Evolutionary conservation across 2,329 filamentous ascomycete species (phyloP).

Genomic region (Xylariaceae sp.): DNA sequence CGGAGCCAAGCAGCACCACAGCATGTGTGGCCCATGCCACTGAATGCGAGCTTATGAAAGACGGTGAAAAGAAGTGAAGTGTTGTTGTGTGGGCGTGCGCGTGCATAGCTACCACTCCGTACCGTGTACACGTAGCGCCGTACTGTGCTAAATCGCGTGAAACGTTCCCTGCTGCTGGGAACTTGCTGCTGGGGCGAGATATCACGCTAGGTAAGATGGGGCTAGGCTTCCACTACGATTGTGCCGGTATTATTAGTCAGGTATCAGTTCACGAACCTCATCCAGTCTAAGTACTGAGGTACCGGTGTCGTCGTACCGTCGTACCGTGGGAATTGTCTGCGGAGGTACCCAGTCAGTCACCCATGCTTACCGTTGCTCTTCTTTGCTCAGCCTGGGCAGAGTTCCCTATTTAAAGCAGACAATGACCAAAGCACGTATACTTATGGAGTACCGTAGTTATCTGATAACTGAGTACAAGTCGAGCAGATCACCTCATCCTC

Average conservation of each 20-base stretch:
- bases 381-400: no score
- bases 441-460: no score
- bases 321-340: not conserved
- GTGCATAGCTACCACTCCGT: not conserved
- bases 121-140: not conserved
- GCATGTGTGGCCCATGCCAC: constrained; percentile 10
- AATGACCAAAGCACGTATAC: no score
- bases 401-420: no score
- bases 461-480: no score
- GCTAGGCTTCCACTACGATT: not conserved
- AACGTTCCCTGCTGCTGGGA: not conserved
- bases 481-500: not conserved
- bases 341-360: no score
- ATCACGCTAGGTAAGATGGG: not conserved
- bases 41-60: constrained; percentile 14
- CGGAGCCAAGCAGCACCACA: constrained; percentile 16
- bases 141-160: not conserved
- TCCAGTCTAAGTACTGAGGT: not conserved
- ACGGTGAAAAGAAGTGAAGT: constrained; percentile 8
- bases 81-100: not conserved
- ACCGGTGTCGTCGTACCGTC: not conserved
- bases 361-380: not conserved
- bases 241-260: constrained; percentile 5
- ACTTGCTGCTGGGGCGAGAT: not conserved
- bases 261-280: constrained; percentile 11